A percentile compares a stretch with the other conserved stretches of the same genome.
Evolutionary conservation across 208 protist genomes (phyloP).

Genomic region (Leishmania turanica): DNA sequence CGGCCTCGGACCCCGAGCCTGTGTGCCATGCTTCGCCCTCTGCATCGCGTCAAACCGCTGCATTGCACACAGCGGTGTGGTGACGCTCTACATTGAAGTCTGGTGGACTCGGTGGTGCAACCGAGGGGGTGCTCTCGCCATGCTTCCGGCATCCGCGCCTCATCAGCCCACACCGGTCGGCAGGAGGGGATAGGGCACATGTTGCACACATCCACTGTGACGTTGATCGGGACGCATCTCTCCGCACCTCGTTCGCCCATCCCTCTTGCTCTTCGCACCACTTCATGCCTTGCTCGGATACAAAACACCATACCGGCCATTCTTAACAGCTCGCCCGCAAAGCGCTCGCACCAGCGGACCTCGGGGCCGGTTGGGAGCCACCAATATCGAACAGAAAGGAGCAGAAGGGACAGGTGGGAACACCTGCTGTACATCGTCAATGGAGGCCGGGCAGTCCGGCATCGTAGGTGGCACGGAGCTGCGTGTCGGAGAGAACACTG

Average conservation of each 20-base stretch:
- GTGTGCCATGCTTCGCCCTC: not conserved
- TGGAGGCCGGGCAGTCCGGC: slow-evolving; percentile 27
- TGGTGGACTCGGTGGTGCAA: not conserved
- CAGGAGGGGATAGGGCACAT: not conserved
- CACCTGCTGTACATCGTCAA: slow-evolving; percentile 1
- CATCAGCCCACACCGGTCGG: not conserved
- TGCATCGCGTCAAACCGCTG: not conserved
- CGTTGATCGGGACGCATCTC: not conserved
- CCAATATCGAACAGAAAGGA: not conserved
- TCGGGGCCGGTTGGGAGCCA: not conserved
- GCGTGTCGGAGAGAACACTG: slow-evolving; percentile 91
- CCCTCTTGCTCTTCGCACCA: not conserved
- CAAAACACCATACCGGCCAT: not conserved
- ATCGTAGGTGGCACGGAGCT: slow-evolving; percentile 95
- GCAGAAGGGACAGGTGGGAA: not conserved
- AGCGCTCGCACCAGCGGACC: not conserved
- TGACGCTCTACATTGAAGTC: not conserved
- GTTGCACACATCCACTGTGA: not conserved
- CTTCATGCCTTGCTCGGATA: not conserved
- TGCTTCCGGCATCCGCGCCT: not conserved
- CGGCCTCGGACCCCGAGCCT: not conserved
- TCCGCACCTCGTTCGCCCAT: not conserved
- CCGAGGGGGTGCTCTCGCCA: not conserved
- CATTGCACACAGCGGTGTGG: not conserved
- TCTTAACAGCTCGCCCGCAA: not conserved